These are phyloP conservation scores for Aspergillus tubingensis DNA, from an alignment of 2,329 filamentous ascomycete species.

Conservation along the genomic window DNA sequence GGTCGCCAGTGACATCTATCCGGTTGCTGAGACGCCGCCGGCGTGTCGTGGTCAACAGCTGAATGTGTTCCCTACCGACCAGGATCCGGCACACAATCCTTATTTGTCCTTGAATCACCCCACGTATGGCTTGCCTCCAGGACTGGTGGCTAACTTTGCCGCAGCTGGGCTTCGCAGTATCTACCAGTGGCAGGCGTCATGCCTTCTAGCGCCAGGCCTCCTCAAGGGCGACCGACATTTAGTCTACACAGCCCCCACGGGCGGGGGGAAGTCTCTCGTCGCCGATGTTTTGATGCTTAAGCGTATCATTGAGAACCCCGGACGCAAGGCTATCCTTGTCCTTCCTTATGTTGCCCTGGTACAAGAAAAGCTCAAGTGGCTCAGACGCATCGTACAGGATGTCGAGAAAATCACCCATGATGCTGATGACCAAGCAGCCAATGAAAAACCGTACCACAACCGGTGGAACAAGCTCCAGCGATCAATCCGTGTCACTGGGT, in stretches of 20 bases:
- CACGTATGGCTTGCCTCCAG: conserved; percentile 62
- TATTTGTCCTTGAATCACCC: conserved; percentile 63
- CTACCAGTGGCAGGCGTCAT: conserved; percentile 78
- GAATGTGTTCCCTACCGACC: conserved; percentile 56
- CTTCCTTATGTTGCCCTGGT: conserved; percentile 78
- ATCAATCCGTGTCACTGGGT: conserved; percentile 67
- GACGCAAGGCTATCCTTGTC: conserved; percentile 69
- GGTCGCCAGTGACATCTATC: conserved; percentile 40
- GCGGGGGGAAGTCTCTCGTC: conserved; percentile 75
- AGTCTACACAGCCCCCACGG: conserved; percentile 78
- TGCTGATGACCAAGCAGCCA: conserved; percentile 35
- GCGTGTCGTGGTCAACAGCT: conserved; percentile 17
- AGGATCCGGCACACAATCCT: conserved; percentile 43
- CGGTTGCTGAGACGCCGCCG: conserved; percentile 23
- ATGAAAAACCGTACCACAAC: conserved; percentile 48
- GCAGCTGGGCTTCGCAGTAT: conserved; percentile 70
- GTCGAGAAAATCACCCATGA: conserved; percentile 49
- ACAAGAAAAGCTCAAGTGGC: conserved; percentile 76
- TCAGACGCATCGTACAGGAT: conserved; percentile 66
- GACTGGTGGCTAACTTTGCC: conserved; percentile 65
- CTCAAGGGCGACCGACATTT: conserved; percentile 67
- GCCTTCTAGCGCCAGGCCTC: conserved; percentile 67
- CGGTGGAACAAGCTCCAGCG: conserved; percentile 59
- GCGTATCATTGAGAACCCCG: conserved; percentile 63
- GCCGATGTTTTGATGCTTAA: conserved; percentile 74